Base-by-base conservation (phyloP, 352 stramenopile species). In the Halophytophthora polymorphica region DNA sequence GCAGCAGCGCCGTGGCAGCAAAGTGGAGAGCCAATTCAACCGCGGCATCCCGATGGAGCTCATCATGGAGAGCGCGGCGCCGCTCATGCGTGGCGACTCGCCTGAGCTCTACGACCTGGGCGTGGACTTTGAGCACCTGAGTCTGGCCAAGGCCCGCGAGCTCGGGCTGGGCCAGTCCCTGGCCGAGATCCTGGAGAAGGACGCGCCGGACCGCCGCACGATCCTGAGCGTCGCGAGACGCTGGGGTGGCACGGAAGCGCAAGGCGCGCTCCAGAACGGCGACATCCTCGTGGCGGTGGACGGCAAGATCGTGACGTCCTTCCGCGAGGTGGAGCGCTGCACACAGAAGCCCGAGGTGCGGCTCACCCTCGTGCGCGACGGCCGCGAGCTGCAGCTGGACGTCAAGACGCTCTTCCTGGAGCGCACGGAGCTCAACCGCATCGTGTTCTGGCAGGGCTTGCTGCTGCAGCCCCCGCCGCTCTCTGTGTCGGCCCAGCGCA, bases 361-460 rank as follows among this genome's bases (percentile, higher is more conserved):
- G 53, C 73, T 95, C 15, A 96, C 85, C 31, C 80, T 97, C 37
- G 82, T 96, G n/a, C 78, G 86, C 19, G 82, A 95, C 48, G 77
- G 83, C 12, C 59, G 83, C 7, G 80, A 91, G 51, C 71, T 81
- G 45, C 58, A 81, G 18, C 17, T 95, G 11, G 50, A 78, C 6
- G 66, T 96, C n/a, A 87, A 90, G 53, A 86, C 84, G 18, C 62
- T 92, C 37, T 77, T 79, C 29, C 70, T 96, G 62, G 72, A 92
- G 50, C 80, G 79, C 40, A 92, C 82, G 3, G 86, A 95, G 61
- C 93, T 96, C 36, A 88, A 96, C 45, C 83, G 90, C 29, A 88
- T 98, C 34, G 74, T 98, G 40, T 90, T 96, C 50, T 98, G 89
- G 88, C 84, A 92, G 28, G 91, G 91, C 4, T 71, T 97, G 22